Conservation (phyloP, 2,329 filamentous ascomycete species). For the Reticulascus tulasneorum region DNA sequence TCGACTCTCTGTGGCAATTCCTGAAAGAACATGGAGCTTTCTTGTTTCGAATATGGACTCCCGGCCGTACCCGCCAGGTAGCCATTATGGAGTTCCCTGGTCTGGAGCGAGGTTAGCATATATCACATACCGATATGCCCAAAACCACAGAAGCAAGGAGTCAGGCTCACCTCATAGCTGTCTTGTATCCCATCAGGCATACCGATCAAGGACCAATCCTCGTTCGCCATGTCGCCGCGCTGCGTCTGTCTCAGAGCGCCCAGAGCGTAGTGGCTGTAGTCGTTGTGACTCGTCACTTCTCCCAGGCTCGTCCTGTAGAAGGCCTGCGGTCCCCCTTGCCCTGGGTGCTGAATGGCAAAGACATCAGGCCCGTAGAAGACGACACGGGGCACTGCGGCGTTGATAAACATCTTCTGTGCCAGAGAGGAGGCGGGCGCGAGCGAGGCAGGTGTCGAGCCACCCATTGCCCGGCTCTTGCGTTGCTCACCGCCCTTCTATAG, state of each 20-base stretch:
- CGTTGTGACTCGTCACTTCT: constrained; percentile 8
- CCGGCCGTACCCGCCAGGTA: constrained; percentile 14
- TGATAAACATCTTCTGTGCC: constrained; percentile 13
- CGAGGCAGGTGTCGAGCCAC: background rate
- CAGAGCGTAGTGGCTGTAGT: constrained; percentile 5
- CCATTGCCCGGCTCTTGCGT: constrained; percentile 5
- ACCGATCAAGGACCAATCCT: constrained; percentile 3
- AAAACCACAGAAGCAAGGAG: too few species aligned
- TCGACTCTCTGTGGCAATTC: constrained; percentile 7
- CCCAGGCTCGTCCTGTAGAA: constrained; percentile 6
- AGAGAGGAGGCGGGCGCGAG: background rate
- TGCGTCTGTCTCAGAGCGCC: constrained; percentile 3
- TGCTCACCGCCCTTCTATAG: constrained; percentile 3
- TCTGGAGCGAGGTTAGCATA: too few species aligned
- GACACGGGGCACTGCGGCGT: constrained; percentile 6
- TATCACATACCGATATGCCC: too few species aligned
- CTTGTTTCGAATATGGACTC: constrained; percentile 11
- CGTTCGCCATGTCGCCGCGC: constrained; percentile 5
- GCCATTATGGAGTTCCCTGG: constrained; percentile 13
- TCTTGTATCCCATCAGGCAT: constrained; percentile 10
- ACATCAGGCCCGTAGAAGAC: constrained; percentile 10
- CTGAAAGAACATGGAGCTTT: constrained; percentile 7
- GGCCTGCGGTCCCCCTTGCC: constrained; percentile 4
- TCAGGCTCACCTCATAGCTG: constrained; percentile 13
- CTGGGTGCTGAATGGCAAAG: constrained; percentile 10